Evolutionary conservation across 148 eudicot genomes (phyloP).

Genomic region (Arbutus unedo): DNA sequence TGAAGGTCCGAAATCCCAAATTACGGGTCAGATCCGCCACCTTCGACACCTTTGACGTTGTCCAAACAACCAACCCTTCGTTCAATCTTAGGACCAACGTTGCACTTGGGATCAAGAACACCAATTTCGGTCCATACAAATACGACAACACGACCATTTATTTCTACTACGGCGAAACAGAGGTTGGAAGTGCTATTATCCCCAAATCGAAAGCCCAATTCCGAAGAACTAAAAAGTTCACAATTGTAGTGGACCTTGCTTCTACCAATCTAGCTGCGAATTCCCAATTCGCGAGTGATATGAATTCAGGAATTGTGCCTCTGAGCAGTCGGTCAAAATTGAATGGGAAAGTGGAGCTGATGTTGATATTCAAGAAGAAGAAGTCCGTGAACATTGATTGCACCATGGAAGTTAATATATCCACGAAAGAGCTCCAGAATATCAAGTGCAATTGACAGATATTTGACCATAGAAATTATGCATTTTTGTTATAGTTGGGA

Average conservation of each 20-base stretch:
- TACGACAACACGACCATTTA: background rate
- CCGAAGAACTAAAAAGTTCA: constrained; percentile 16
- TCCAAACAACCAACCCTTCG: background rate
- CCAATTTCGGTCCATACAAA: constrained; percentile 13
- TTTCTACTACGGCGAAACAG: constrained; percentile 12
- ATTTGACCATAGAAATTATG: no score
- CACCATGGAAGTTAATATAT: no score
- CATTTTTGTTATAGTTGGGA: no score
- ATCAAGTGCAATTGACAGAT: no score
- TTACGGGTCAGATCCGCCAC: constrained; percentile 15
- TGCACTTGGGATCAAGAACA: constrained; percentile 20
- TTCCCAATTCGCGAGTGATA: background rate
- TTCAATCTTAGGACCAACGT: constrained; percentile 9
- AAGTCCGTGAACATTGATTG: no score
- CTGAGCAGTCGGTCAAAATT: background rate
- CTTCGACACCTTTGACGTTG: background rate
- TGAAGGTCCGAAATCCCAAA: constrained; percentile 20
- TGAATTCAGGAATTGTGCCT: background rate
- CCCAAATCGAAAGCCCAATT: background rate
- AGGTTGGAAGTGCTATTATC: constrained; percentile 5
- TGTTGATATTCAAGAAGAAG: no score
- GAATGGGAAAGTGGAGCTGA: no score
- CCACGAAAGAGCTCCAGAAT: no score
- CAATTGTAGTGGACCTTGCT: constrained; percentile 3
- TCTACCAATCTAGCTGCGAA: background rate